Percentiles rank a stretch among this genome's conserved stretches.
These are phyloP conservation scores for Lonicera japonica DNA, from an alignment of 129 eudicot species.

Conservation along the genomic window DNA sequence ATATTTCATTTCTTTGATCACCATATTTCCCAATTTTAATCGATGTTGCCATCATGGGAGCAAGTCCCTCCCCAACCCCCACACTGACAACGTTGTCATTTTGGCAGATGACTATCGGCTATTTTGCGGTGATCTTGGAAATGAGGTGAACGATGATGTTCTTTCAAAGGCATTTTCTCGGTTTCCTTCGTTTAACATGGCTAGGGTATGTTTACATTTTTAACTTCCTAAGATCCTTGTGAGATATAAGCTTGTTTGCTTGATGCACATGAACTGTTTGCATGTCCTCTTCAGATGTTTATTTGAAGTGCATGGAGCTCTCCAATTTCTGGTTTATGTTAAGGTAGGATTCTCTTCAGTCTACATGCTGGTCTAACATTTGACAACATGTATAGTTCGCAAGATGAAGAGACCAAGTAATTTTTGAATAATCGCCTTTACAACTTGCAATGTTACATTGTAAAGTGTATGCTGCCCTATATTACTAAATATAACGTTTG, in stretches of 20 bases:
- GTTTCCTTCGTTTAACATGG: slow-evolving; percentile 94
- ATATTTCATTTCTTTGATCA: not conserved
- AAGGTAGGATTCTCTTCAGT: slow-evolving; percentile 47
- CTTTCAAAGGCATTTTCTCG: slow-evolving; percentile 88
- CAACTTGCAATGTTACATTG: not conserved
- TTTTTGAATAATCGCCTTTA: not conserved
- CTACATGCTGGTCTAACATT: slow-evolving; percentile 24
- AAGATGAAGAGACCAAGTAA: not conserved
- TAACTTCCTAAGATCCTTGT: not conserved
- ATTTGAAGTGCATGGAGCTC: slow-evolving; percentile 64
- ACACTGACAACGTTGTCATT: slow-evolving; percentile 4
- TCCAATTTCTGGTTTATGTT: slow-evolving; percentile 35
- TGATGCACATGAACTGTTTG: slow-evolving; percentile 44
- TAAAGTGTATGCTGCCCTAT: not conserved
- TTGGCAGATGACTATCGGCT: slow-evolving; percentile 78
- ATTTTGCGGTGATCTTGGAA: slow-evolving; percentile 95
- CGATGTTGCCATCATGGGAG: not conserved
- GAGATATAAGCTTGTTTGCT: slow-evolving; percentile 12
- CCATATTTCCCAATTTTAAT: not conserved
- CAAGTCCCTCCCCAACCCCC: not conserved
- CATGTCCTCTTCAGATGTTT: slow-evolving; percentile 65
- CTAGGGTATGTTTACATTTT: slow-evolving; percentile 48
- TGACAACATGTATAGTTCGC: slow-evolving; percentile 1
- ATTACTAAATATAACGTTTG: not conserved
- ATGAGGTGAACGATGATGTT: slow-evolving; percentile 99